phyloP scores from a whole-genome alignment of 2,329 filamentous ascomycete species.

The Taxawa tesnikishii region DNA sequence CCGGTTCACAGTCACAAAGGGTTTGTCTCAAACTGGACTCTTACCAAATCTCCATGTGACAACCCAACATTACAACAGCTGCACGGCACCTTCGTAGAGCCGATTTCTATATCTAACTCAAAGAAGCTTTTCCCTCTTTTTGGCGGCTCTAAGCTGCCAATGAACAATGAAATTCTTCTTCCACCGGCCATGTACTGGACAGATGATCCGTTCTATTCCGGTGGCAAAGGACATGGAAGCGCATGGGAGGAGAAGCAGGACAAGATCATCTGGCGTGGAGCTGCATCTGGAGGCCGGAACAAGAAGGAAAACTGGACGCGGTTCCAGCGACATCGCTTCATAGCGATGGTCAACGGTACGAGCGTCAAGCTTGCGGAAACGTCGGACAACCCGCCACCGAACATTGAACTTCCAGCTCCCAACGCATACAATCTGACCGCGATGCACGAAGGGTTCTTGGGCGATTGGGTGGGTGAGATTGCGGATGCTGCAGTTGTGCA shows the following conservation, averaged over 20 bases:
- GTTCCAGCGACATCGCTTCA: conserved; percentile 65
- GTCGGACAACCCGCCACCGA: conserved; percentile 21
- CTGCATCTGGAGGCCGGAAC: conserved; percentile 35
- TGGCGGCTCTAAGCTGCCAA: conserved; percentile 35
- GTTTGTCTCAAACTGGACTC: conserved; percentile 36
- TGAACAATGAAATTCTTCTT: conserved; percentile 41
- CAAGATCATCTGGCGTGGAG: conserved; percentile 34
- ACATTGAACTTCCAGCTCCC: conserved; percentile 25
- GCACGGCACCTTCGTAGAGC: conserved; percentile 38
- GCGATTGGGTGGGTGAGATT: conserved; percentile 27
- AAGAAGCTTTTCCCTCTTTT: conserved; percentile 36
- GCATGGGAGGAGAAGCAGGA: conserved; percentile 30
- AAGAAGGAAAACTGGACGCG: conserved; percentile 50
- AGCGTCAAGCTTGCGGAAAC: conserved; percentile 39
- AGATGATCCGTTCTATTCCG: conserved; percentile 29
- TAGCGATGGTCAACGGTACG: conserved; percentile 59
- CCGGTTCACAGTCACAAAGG: conserved; percentile 25
- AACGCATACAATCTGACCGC: conserved; percentile 25
- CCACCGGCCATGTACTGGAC: conserved; percentile 39
- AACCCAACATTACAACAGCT: conserved; percentile 31
- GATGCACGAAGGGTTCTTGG: conserved; percentile 14
- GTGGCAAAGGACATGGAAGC: conserved; percentile 24
- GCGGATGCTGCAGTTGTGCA: conserved; percentile 30
- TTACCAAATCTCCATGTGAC: conserved; percentile 31
- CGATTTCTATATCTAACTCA: conserved; percentile 32